These are phyloP conservation scores for Phytopythium litorale DNA, from an alignment of 352 stramenopile species.

Conservation along the genomic window DNA sequence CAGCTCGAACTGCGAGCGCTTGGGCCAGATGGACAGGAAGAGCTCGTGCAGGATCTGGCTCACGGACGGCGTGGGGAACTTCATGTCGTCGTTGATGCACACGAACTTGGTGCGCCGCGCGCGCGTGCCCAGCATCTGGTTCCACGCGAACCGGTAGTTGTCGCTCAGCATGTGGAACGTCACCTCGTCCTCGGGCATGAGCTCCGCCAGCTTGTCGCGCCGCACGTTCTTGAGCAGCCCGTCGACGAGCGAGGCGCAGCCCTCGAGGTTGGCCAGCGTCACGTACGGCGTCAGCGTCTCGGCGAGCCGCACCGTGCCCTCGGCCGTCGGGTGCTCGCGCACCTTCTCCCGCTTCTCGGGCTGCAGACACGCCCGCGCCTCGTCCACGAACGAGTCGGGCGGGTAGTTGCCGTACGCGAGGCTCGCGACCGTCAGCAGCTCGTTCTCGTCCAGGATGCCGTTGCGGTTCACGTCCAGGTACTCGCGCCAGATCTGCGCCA, in stretches of 20 bases:
- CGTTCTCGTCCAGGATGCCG: conserved; percentile 88
- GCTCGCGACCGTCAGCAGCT: conserved; percentile 87
- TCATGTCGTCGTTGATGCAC: conserved; percentile 96
- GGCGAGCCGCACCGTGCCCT: conserved; percentile 55
- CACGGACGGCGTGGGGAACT: conserved; percentile 75
- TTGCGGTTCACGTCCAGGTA: conserved; percentile 92
- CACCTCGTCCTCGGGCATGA: conserved; percentile 84
- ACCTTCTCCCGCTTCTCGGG: conserved; percentile 73
- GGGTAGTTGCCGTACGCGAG: conserved; percentile 73
- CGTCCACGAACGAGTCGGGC: conserved; percentile 55
- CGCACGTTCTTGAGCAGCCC: conserved; percentile 67
- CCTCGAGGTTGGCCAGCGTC: conserved; percentile 53
- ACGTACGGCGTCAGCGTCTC: conserved; percentile 78
- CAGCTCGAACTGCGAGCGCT: conserved; percentile 90
- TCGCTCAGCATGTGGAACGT: conserved; percentile 96
- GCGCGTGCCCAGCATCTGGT: conserved; percentile 91
- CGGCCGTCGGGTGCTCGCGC: conserved; percentile 47
- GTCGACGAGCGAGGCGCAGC: conserved; percentile 40
- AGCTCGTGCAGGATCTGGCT: conserved; percentile 89
- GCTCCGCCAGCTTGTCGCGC: conserved; percentile 48
- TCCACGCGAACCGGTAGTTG: conserved; percentile 86
- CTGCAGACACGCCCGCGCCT: conserved; percentile 66
- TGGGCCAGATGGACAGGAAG: conserved; percentile 91
- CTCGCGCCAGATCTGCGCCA: conserved; percentile 79
- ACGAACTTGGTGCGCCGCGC: conserved; percentile 93